Base-by-base conservation (phyloP, 2,329 filamentous ascomycete genomes). In the Aspergillus sp. region DNA sequence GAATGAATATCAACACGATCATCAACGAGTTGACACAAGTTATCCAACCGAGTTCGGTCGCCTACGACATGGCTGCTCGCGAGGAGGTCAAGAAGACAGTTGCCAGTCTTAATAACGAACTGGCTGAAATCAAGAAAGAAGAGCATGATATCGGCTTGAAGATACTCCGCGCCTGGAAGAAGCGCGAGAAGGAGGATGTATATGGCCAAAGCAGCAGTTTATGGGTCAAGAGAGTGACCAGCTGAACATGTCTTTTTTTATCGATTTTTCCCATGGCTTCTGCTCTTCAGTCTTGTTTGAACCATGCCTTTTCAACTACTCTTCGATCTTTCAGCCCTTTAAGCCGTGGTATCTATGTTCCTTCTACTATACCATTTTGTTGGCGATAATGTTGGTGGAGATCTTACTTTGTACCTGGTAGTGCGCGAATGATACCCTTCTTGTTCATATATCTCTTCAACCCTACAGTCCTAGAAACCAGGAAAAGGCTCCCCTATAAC, bases 171-270 rank as follows among this genome's bases (percentile, higher is more conserved):
- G 87, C 89, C 9, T 88, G 90, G 75, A 93, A 91, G 77, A 83
- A 90, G 48, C 81, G 87, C 65, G 89, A 93, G 66, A 84, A 87
- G 62, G 83, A 88, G 52, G 72, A 76, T 46, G 64, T 63, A 23
- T 72, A 72, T 55, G 73, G 75, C 33, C 73, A 73, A 57, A 65
- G 90, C 67, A 85, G 84, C 11, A 84, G 84, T 31, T 75, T 96
- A 9, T 96, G 91, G 91, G 89, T 96, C 50, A 84, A 88, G 67
- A 82, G 91, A 62, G 87, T 92, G 60, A 92, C 90, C 19, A 84
- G 81, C 60, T 88, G 72, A 82, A 59, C 19, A 44, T 37, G 43
- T 31, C 39, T 57, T 37, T 35, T 31, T 31, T 31, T 4, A 49
- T 47, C 51, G 21, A 46, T 41, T 54, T 39, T 50, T 52, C 27